Conservation (phyloP, 495 filamentous ascomycete species). For the Neurospora terricola region DNA sequence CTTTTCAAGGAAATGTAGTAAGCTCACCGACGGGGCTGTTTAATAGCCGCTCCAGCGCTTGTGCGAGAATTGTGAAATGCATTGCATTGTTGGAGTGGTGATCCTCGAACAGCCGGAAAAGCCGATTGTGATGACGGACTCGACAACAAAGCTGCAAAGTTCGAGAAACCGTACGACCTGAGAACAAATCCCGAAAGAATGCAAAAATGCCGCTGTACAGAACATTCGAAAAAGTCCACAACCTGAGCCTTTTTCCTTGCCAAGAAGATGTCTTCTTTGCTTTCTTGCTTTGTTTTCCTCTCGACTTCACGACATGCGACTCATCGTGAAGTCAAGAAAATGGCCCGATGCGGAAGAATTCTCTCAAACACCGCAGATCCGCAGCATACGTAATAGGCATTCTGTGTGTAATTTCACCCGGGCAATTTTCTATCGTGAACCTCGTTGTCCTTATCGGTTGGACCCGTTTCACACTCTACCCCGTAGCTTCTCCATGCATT, state of each 20-base stretch:
- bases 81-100: background rate
- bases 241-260: background rate
- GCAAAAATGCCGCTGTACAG: background rate
- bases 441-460: background rate
- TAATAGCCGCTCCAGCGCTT: background rate
- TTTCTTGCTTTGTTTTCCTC: background rate
- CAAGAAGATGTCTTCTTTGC: background rate
- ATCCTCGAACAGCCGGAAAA: background rate
- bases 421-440: background rate
- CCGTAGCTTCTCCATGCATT: background rate
- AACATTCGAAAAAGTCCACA: background rate
- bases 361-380: background rate
- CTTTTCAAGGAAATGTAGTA: background rate
- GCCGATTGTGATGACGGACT: background rate
- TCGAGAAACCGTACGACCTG: background rate
- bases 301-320: background rate
- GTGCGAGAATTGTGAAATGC: background rate
- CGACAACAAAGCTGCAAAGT: background rate
- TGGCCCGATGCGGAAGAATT: background rate
- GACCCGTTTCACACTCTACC: background rate
- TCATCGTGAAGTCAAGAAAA: background rate
- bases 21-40: background rate
- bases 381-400: background rate
- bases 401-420: background rate
- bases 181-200: background rate